Conservation (phyloP, 2,329 filamentous ascomycete species). For the Xylaria sp. region DNA sequence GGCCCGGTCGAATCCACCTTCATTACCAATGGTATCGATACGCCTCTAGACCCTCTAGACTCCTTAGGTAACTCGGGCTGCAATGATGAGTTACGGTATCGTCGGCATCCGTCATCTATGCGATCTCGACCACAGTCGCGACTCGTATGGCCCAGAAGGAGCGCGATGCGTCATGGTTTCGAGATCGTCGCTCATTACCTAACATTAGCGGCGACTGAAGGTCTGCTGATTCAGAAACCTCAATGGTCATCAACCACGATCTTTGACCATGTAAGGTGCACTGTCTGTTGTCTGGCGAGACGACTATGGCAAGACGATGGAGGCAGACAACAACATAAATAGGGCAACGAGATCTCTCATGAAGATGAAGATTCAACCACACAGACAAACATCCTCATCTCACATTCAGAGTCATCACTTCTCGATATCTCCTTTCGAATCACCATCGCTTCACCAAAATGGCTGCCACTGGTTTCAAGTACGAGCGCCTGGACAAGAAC, state of each 20-base stretch:
- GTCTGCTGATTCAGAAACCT: too few relatives aligned
- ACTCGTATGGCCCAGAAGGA: too few relatives aligned
- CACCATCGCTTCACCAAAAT: constrained; percentile 1
- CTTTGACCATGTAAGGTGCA: neutral
- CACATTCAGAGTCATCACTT: neutral
- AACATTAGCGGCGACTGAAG: too few relatives aligned
- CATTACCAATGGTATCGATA: too few relatives aligned
- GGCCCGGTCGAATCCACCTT: too few relatives aligned
- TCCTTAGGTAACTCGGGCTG: too few relatives aligned
- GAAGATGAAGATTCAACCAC: neutral
- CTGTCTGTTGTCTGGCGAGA: neutral
- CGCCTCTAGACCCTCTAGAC: too few relatives aligned
- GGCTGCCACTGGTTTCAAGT: constrained; percentile 24
- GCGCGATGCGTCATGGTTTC: too few relatives aligned
- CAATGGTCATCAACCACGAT: too few relatives aligned
- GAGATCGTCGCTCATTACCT: too few relatives aligned
- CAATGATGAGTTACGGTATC: neutral
- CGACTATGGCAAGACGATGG: neutral
- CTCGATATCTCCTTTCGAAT: neutral
- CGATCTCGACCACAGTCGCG: too few relatives aligned
- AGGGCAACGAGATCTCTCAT: neutral
- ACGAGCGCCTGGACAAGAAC: constrained; percentile 35
- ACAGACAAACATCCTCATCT: neutral
- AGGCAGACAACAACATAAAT: constrained; percentile 8
- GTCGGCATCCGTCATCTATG: neutral